These are phyloP conservation scores for Aspergillus viridinutans DNA, from an alignment of 2,329 filamentous ascomycete genomes.

Conservation along the genomic window DNA sequence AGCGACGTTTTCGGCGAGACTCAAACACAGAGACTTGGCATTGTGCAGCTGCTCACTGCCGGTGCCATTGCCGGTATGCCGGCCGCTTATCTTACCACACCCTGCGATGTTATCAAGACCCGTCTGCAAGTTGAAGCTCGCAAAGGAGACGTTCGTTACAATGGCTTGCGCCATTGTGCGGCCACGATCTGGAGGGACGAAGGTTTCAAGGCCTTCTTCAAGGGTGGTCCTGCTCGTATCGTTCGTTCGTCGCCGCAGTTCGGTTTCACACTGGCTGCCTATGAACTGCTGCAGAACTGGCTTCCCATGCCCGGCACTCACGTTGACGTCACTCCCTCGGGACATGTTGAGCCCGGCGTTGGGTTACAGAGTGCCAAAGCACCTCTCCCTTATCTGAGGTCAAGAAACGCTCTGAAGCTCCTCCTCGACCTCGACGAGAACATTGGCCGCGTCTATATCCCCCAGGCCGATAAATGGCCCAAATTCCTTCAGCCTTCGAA, in stretches of 20 bases:
- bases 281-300: conserved; percentile 80
- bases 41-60: conserved; percentile 85
- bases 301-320: conserved; percentile 71
- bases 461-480: conserved; percentile 38
- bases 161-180: conserved; percentile 79
- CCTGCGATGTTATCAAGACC: conserved; percentile 98
- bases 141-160: conserved; percentile 89
- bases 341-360: conserved; percentile 60
- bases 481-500: conserved; percentile 31
- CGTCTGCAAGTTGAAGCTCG: conserved; percentile 94
- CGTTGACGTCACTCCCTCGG: conserved; percentile 52
- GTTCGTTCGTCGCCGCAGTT: conserved; percentile 94
- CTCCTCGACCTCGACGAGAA: conserved; percentile 92
- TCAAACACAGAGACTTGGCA: conserved; percentile 77
- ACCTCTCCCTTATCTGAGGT: conserved; percentile 64
- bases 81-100: conserved; percentile 90
- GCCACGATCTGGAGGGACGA: conserved; percentile 81
- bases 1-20: conserved; percentile 90
- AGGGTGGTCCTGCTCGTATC: conserved; percentile 93
- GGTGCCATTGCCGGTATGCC: conserved; percentile 94
- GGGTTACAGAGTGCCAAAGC: conserved; percentile 61
- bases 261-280: conserved; percentile 92
- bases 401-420: conserved; percentile 89
- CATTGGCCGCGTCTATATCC: conserved; percentile 71
- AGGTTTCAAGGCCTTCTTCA: conserved; percentile 96